Conservation (phyloP, 2,329 filamentous ascomycete genomes). For the Emmonsia crescens region DNA sequence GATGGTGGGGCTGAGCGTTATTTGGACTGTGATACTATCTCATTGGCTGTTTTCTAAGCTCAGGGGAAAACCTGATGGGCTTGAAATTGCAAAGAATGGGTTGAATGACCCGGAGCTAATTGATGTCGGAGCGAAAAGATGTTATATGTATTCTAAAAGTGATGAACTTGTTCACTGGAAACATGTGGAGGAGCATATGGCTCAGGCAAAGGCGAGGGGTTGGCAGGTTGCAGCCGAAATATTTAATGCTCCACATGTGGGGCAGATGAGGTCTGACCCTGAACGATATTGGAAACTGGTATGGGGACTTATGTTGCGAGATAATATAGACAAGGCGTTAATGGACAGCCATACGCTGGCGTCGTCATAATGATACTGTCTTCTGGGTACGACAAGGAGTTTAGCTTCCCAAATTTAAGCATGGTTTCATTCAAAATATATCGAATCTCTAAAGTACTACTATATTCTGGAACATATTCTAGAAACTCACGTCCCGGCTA, state of each 20-base stretch:
- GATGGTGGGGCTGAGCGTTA: conserved; percentile 17
- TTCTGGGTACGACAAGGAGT: background rate
- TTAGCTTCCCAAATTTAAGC: background rate
- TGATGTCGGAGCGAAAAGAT: conserved; percentile 15
- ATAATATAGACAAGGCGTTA: background rate
- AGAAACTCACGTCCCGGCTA: background rate
- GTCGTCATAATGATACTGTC: background rate
- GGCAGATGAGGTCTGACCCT: conserved; percentile 29
- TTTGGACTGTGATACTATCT: conserved; percentile 19
- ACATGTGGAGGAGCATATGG: conserved; percentile 30
- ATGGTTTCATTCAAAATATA: background rate
- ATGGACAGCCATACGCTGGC: background rate
- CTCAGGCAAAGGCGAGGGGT: conserved; percentile 20
- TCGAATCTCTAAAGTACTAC: background rate
- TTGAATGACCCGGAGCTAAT: conserved; percentile 23
- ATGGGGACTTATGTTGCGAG: conserved; percentile 7
- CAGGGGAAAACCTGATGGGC: conserved; percentile 15
- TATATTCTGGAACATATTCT: background rate
- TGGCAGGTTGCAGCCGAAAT: conserved; percentile 26
- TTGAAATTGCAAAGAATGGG: conserved; percentile 19
- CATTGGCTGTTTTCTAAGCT: conserved; percentile 15
- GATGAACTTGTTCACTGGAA: conserved; percentile 28
- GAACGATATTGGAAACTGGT: conserved; percentile 32
- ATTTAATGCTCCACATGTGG: conserved; percentile 31
- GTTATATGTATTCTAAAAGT: conserved; percentile 32